Evolutionary conservation across 2,329 filamentous ascomycete species (phyloP).

Genomic region (Alternaria brassicicola): DNA sequence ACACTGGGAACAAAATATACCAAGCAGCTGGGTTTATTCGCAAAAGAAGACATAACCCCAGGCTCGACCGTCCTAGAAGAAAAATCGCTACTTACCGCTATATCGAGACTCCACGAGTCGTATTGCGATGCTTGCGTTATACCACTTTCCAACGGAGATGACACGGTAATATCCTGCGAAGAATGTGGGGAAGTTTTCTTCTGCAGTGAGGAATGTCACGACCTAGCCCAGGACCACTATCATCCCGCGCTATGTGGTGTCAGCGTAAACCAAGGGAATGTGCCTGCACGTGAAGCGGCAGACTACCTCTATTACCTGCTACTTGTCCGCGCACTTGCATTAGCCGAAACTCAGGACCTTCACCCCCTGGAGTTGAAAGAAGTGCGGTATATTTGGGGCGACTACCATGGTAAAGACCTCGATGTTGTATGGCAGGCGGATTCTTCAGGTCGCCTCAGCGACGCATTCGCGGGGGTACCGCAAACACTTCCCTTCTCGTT

Average conservation of each 20-base stretch:
- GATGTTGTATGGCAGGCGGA: constrained; percentile 27
- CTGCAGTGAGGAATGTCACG: constrained; percentile 63
- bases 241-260: constrained; percentile 64
- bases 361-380: constrained; percentile 66
- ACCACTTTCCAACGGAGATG: constrained; percentile 62
- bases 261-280: constrained; percentile 61
- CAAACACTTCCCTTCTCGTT: constrained; percentile 80
- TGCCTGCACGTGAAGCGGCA: constrained; percentile 62
- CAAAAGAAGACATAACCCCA: constrained; percentile 76
- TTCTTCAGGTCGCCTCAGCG: constrained; percentile 13
- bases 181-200: constrained; percentile 66
- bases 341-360: constrained; percentile 64
- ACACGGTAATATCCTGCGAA: constrained; percentile 54
- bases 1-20: constrained; percentile 62
- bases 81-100: constrained; percentile 84
- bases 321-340: constrained; percentile 63
- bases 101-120: constrained; percentile 83
- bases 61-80: constrained; percentile 81
- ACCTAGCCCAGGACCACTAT: constrained; percentile 61
- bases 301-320: constrained; percentile 66
- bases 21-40: constrained; percentile 88
- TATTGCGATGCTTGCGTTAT: constrained; percentile 89
- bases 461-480: constrained; percentile 41
- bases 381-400: constrained; percentile 69
- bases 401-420: constrained; percentile 55